Base-by-base conservation (phyloP, 805 yeast species). In the Lipomyces anomalus region DNA sequence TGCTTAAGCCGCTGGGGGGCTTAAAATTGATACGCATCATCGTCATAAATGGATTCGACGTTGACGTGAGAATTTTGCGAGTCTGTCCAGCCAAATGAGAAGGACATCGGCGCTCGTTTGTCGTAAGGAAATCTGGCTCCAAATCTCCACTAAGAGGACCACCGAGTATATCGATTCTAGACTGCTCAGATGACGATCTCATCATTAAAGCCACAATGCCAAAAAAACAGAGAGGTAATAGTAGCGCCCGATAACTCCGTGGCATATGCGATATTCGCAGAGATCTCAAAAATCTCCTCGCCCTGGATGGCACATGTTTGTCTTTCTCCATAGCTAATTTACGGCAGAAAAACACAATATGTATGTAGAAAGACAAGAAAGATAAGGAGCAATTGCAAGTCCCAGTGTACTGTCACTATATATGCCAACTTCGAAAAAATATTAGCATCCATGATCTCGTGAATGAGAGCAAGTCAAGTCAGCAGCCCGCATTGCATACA, bases 21-120 rank as follows among this genome's bases (percentile, higher is more conserved):
- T 40, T 47, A 47, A 50, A 48, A 35, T 44, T 48, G 44, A 50
- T 35, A 7, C 53, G 48, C 49, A 50, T 49, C 17, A 50, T 44
- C 26, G 55, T 35, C 49, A 50, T 35, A 40, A 44, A 49, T 18
- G 55, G 52, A 21, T 48, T 48, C 21, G 52, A 48, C 22, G 22
- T 42, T 5, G 55, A 50, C 24, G 49, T 17, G 16, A 50, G 40
- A 4, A 50, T 35, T 17, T 7, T 35, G 24, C 55, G 46, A n/a
- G 48, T 44, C 13, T 28, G 18, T 22, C 17, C n/a, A 11, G 42
- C 42, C 17, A 21, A 7, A 13, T 41, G 29, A 3, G 53, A 30
- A 7, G 55, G 55, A 28, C 55, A 50, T 21, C 46, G 44, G 17
- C 52, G 41, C 6, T 35, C 24, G 9, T 40, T 23, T 2, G 55